A percentile compares a stretch with the other conserved stretches of the same genome.
phyloP scores from a whole-genome alignment of 805 yeast genomes.

The Starmera caribaea region DNA sequence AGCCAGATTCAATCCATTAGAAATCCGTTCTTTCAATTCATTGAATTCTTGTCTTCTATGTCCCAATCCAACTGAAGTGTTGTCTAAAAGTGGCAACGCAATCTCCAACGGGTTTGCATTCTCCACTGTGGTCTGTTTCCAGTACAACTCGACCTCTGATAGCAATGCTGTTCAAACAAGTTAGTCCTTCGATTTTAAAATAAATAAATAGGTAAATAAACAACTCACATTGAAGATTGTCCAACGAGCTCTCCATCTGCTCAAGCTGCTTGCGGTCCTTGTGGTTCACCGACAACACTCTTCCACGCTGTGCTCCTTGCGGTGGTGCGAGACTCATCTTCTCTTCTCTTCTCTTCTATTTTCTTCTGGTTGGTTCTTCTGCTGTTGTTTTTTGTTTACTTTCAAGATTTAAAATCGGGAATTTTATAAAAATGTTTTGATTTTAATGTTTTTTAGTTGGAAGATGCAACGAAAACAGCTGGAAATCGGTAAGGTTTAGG shows the following conservation, averaged over 20 bases:
- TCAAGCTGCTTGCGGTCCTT: background rate
- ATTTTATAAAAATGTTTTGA: too few species aligned
- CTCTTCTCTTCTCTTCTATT: too few species aligned
- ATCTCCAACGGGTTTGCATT: conserved; percentile 76
- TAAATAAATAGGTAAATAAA: too few species aligned
- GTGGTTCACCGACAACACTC: background rate
- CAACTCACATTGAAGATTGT: conserved; percentile 7
- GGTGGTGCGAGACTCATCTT: background rate
- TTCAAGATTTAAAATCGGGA: too few species aligned
- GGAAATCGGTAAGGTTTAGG: too few species aligned
- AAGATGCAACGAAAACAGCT: too few species aligned
- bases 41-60: conserved; percentile 60
- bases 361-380: too few species aligned
- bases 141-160: conserved; percentile 29
- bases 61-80: conserved; percentile 86
- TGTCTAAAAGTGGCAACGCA: conserved; percentile 76
- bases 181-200: background rate
- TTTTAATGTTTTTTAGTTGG: too few species aligned
- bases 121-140: conserved; percentile 39
- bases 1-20: conserved; percentile 49
- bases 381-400: too few species aligned
- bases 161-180: conserved; percentile 5
- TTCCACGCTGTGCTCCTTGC: background rate
- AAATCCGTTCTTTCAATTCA: conserved; percentile 46
- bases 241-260: conserved; percentile 11